These are phyloP conservation scores for Sporisorium iseilematis-ciliati DNA, from an alignment of 1,284 basidiomycete genomes.

Conservation along the genomic window DNA sequence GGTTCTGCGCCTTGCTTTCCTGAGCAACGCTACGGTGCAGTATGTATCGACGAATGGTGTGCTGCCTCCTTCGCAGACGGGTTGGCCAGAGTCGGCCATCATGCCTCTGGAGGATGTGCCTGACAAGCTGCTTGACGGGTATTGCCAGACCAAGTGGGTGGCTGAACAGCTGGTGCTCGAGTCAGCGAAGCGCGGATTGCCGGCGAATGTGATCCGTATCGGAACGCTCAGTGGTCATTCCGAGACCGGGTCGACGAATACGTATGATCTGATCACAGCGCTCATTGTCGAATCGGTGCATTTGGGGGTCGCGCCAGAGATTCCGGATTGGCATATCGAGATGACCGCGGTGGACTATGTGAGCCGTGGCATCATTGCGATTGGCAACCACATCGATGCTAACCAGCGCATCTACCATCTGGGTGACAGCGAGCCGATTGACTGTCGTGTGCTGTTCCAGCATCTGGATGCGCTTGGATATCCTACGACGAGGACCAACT, in stretches of 20 bases:
- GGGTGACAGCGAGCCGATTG: slow-evolving; percentile 63
- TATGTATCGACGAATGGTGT: slow-evolving; percentile 70
- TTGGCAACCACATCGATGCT: slow-evolving; percentile 55
- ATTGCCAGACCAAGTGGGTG: slow-evolving; percentile 71
- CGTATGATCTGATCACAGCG: slow-evolving; percentile 67
- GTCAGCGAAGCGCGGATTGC: slow-evolving; percentile 63
- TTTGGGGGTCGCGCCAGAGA: slow-evolving; percentile 63
- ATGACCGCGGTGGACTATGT: slow-evolving; percentile 69
- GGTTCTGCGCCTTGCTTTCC: slow-evolving; percentile 68
- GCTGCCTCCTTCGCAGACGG: slow-evolving; percentile 63
- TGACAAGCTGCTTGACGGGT: slow-evolving; percentile 68
- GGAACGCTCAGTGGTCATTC: slow-evolving; percentile 69
- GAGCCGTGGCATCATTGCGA: slow-evolving; percentile 62
- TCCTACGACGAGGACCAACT: slow-evolving; percentile 52
- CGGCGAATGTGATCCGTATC: slow-evolving; percentile 67
- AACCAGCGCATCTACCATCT: slow-evolving; percentile 65
- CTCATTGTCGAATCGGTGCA: slow-evolving; percentile 68
- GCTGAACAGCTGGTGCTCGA: slow-evolving; percentile 68
- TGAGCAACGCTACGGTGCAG: slow-evolving; percentile 67
- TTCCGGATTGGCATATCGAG: slow-evolving; percentile 64
- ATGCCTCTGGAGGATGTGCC: slow-evolving; percentile 64
- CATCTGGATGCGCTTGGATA: slow-evolving; percentile 62
- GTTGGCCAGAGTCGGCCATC: slow-evolving; percentile 62
- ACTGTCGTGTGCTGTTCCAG: slow-evolving; percentile 58
- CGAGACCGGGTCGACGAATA: slow-evolving; percentile 65